Evolutionary conservation across 2,329 filamentous ascomycete species (phyloP), one percentile per base, ranked within the genome.

Genomic region (Fonsecaea pugnacius): DNA sequence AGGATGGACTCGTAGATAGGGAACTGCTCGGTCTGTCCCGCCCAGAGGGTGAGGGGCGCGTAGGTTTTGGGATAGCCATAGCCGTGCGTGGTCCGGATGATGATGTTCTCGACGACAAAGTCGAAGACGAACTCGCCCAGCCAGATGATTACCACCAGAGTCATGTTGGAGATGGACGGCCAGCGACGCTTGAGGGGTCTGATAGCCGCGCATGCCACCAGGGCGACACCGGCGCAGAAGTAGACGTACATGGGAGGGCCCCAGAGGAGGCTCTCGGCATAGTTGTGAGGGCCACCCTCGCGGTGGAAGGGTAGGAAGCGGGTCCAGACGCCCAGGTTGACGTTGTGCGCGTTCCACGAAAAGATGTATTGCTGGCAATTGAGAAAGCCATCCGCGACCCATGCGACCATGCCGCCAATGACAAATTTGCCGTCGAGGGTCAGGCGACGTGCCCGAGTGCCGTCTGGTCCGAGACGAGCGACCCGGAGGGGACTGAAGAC

Each of bases 311-410:
- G 46, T 2, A 51, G 16, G 46, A 51, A 51, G n/a, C 46, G 16
- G 3, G 46, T 51, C 46, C 46, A 51, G 46, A 51, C 46, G 7
- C 46, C 46, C 46, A 51, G 7, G 46, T 51, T 51, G 16, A 51
- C 46, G n/a, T 51, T 51, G 46, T 51, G 16, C 3, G 46, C 46
- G 14, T 51, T 51, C 46, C 46, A 51, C n/a, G 46, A 51, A n/a
- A 55, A 55, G 30, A 55, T 55, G 52, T 55, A 55, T 24, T 55
- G 52, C 35, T 55, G 52, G 35, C 52, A 55, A 38, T 55, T 38
- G 30, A 55, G 35, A 8, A 55, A 55, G 24, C 24, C 52, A 14
- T 55, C 52, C 18, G 52, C 33, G 27, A 35, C 35, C 52, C 52
- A 55, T 5, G 52, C 35, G 16, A 55, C 27, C 52, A 55, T 55